These are phyloP conservation scores for Colletotrichum costaricense DNA, from an alignment of 2,329 filamentous ascomycete genomes.

Conservation along the genomic window DNA sequence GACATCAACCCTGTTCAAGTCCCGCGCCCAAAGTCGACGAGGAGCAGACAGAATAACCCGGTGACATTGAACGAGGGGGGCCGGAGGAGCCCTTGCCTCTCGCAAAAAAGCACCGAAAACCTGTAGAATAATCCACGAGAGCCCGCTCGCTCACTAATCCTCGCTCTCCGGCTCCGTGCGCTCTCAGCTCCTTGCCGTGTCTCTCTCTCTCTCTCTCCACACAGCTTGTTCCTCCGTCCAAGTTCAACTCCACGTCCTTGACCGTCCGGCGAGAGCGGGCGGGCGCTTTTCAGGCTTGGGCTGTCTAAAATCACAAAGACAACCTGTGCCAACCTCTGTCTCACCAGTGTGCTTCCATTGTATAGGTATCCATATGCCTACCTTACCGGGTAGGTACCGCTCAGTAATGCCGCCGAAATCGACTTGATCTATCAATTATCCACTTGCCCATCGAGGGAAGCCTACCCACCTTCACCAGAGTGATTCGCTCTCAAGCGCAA, in stretches of 20 bases:
- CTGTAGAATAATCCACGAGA: slow-evolving; percentile 16
- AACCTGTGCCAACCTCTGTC: slow-evolving; percentile 8
- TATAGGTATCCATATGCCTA: too few species aligned
- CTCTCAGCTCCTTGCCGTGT: not conserved
- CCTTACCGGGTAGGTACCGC: not conserved
- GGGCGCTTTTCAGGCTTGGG: not conserved
- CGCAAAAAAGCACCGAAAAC: slow-evolving; percentile 11
- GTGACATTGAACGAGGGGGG: not conserved
- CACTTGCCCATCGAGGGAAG: slow-evolving; percentile 32
- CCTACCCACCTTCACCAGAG: slow-evolving; percentile 23
- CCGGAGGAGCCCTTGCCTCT: not conserved
- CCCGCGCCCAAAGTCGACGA: not conserved
- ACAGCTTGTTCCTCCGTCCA: not conserved
- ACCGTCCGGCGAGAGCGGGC: not conserved
- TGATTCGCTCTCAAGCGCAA: slow-evolving; percentile 28
- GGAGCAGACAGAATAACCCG: slow-evolving; percentile 2
- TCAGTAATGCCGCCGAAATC: not conserved
- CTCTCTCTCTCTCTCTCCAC: not conserved
- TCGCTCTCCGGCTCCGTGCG: slow-evolving; percentile 3
- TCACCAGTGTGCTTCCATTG: not conserved
- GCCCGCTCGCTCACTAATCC: not conserved
- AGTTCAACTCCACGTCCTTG: not conserved
- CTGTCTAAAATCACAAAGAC: not conserved
- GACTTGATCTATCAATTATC: slow-evolving; percentile 12
- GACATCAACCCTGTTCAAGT: slow-evolving; percentile 36